Conservation (phyloP, 2,329 filamentous ascomycete genomes). For the Penicillium vulpinum region DNA sequence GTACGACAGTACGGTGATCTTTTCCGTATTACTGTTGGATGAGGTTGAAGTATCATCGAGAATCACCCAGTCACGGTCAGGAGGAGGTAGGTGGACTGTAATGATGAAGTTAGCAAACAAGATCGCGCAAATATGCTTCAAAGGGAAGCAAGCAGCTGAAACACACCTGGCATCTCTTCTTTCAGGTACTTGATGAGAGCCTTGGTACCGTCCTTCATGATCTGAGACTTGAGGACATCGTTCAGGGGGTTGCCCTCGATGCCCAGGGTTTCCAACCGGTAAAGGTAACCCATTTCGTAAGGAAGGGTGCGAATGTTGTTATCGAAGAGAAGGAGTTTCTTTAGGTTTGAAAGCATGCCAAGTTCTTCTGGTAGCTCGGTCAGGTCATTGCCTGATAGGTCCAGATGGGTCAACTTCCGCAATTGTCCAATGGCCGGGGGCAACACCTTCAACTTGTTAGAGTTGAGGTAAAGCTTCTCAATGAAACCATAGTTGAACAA, state of each 20-base stretch:
- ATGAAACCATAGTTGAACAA: constrained; percentile 89
- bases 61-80: constrained; percentile 74
- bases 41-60: constrained; percentile 57
- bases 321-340: constrained; percentile 82
- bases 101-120: constrained; percentile 20
- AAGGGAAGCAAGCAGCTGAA: background rate
- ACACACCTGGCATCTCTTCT: constrained; percentile 80
- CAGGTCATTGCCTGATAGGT: constrained; percentile 86
- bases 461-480: constrained; percentile 87
- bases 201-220: constrained; percentile 85
- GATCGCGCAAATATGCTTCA: background rate
- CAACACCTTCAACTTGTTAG: constrained; percentile 82
- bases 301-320: constrained; percentile 83
- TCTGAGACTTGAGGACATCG: constrained; percentile 71
- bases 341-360: constrained; percentile 93
- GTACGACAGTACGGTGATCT: constrained; percentile 84
- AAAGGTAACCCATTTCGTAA: constrained; percentile 82
- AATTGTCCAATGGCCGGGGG: constrained; percentile 79
- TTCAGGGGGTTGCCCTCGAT: constrained; percentile 89
- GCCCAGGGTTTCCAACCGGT: constrained; percentile 82
- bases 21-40: constrained; percentile 58
- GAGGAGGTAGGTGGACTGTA: constrained; percentile 73
- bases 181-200: constrained; percentile 79
- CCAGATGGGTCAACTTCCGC: constrained; percentile 76
- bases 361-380: constrained; percentile 81